Evolutionary conservation across 495 filamentous ascomycete genomes (phyloP).

Genomic region (Entonaema liquescens): DNA sequence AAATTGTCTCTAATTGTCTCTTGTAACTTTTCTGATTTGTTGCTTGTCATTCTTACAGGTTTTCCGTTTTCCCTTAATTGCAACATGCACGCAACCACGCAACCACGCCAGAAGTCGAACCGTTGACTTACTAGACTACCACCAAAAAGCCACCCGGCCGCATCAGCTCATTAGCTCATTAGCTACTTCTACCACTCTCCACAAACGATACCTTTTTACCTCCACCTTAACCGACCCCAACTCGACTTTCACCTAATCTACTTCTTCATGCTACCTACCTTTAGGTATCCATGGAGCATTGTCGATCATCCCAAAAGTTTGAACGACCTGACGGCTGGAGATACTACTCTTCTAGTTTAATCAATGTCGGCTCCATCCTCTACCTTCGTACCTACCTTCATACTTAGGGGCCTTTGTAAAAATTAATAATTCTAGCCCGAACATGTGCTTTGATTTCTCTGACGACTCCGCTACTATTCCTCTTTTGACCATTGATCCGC

Average conservation of each 20-base stretch:
- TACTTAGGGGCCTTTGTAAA: slow-evolving; percentile 18
- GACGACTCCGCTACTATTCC: slow-evolving; percentile 36
- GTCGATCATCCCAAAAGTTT: slow-evolving; percentile 24
- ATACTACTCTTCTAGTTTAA: slow-evolving; percentile 13
- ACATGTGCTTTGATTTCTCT: slow-evolving; percentile 26
- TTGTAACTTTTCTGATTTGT: no score
- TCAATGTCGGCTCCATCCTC: slow-evolving; percentile 27
- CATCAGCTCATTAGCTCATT: not conserved
- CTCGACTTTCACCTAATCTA: slow-evolving; percentile 8
- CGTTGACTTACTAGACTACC: slow-evolving; percentile 15
- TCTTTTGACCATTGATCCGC: slow-evolving; percentile 35
- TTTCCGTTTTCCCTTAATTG: slow-evolving; percentile 14
- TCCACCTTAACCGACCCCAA: slow-evolving; percentile 16
- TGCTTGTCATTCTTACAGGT: slow-evolving; percentile 19
- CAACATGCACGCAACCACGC: slow-evolving; percentile 36
- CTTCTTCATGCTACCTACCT: not conserved
- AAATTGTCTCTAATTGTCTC: not conserved
- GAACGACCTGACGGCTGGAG: slow-evolving; percentile 1
- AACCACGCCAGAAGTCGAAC: slow-evolving; percentile 23
- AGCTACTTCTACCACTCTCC: slow-evolving; percentile 7
- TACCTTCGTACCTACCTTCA: no score
- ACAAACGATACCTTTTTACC: slow-evolving; percentile 20
- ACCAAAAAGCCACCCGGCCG: not conserved
- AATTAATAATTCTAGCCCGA: slow-evolving; percentile 12
- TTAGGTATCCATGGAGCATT: slow-evolving; percentile 20